phyloP scores from a whole-genome alignment of 2,329 filamentous ascomycete genomes.

The Aspergillus versicolor region DNA sequence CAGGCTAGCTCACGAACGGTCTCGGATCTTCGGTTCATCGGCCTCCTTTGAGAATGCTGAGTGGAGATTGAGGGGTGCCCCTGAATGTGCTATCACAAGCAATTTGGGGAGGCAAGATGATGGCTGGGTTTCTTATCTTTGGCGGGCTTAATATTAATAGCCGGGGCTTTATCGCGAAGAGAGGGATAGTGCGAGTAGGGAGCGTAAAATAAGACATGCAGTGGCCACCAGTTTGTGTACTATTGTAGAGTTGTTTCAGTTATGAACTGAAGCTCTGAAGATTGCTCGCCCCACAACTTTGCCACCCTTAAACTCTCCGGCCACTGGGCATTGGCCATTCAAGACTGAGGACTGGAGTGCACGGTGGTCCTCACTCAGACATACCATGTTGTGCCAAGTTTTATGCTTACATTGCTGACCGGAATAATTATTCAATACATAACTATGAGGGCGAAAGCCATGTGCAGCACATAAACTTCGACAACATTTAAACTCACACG shows the following conservation, averaged over 20 bases:
- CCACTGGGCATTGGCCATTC: not conserved
- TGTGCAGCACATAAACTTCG: too few species aligned
- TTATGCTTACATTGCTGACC: not conserved
- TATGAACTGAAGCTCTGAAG: too few species aligned
- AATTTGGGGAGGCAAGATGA: not conserved
- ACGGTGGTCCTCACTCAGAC: too few species aligned
- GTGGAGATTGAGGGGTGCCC: constrained; percentile 9
- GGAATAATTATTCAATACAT: not conserved
- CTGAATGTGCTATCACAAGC: constrained; percentile 5
- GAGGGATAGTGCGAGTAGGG: not conserved
- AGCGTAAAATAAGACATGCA: not conserved
- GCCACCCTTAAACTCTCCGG: not conserved
- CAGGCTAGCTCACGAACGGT: constrained; percentile 7
- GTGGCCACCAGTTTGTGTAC: not conserved
- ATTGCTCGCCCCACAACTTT: not conserved
- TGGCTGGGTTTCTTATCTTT: not conserved
- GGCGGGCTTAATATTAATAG: not conserved
- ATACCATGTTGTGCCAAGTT: not conserved
- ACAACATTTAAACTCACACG: too few species aligned
- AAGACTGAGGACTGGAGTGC: not conserved
- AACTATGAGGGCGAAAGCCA: not conserved
- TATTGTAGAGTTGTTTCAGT: not conserved
- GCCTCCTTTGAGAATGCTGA: constrained; percentile 4
- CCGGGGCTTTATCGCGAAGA: not conserved
- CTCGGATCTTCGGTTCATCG: constrained; percentile 12